Conservation (phyloP, 176 grass and related monocot genomes). For the Aechmea fasciata region DNA sequence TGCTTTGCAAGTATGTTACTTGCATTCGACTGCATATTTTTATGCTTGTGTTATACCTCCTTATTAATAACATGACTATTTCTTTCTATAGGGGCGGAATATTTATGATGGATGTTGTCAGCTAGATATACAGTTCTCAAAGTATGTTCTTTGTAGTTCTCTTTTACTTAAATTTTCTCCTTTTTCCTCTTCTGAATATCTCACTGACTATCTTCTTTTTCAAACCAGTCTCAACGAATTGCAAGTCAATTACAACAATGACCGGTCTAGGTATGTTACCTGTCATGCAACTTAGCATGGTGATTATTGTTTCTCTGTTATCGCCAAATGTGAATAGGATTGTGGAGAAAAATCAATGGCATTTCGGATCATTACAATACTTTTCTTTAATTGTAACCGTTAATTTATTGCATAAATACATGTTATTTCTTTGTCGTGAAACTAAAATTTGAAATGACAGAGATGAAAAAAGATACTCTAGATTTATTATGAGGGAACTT, state of each 20-base stretch:
- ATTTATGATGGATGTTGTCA: constrained; percentile 99
- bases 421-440: too few relatives aligned
- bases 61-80: constrained; percentile 10
- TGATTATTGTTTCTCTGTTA: background rate
- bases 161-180: constrained; percentile 6
- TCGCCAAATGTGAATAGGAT: background rate
- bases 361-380: too few relatives aligned
- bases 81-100: constrained; percentile 65
- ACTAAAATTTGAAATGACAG: too few relatives aligned
- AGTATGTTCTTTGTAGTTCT: constrained; percentile 40
- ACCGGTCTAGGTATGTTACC: constrained; percentile 68
- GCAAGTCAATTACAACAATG: constrained; percentile 99
- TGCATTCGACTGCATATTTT: constrained; percentile 15
- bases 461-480: too few relatives aligned
- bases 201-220: constrained; percentile 24
- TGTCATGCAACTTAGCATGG: background rate
- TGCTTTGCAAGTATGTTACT: constrained; percentile 68
- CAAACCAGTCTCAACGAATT: constrained; percentile 75
- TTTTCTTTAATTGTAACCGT: too few relatives aligned
- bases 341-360: background rate
- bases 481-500: too few relatives aligned
- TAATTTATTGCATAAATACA: too few relatives aligned
- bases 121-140: constrained; percentile 98
- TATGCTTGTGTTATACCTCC: constrained; percentile 6
- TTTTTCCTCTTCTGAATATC: constrained; percentile 6